These are phyloP conservation scores for Chamaenerion angustifolium DNA, from an alignment of 345 rosid species.

Conservation along the genomic window DNA sequence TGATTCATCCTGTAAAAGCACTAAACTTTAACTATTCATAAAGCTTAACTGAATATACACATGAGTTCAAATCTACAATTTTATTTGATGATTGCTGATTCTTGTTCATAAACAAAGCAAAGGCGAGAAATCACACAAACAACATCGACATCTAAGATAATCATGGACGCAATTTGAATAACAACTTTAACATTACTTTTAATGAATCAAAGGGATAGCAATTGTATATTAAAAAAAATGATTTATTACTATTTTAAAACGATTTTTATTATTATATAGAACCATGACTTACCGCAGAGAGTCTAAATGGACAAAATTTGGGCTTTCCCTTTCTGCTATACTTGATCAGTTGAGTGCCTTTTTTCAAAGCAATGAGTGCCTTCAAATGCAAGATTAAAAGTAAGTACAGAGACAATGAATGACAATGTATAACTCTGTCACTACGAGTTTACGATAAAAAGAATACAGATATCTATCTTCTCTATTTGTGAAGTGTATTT, in stretches of 20 bases:
- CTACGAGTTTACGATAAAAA: not conserved
- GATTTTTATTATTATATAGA: too few relatives aligned
- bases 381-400: slow-evolving; percentile 18
- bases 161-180: too few relatives aligned
- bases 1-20: slow-evolving; percentile 71
- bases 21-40: slow-evolving; percentile 29
- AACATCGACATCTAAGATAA: too few relatives aligned
- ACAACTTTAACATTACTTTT: too few relatives aligned
- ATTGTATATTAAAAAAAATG: too few relatives aligned
- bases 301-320: slow-evolving; percentile 72
- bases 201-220: too few relatives aligned
- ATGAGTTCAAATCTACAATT: not conserved
- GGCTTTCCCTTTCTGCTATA: slow-evolving; percentile 92
- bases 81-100: too few relatives aligned
- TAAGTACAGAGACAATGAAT: not conserved
- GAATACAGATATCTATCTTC: too few relatives aligned
- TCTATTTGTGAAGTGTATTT: too few relatives aligned
- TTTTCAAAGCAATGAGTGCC: slow-evolving; percentile 74
- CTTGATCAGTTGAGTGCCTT: slow-evolving; percentile 77
- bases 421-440: not conserved
- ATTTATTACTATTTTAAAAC: too few relatives aligned
- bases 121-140: too few relatives aligned
- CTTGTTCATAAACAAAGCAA: too few relatives aligned
- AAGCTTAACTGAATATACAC: slow-evolving; percentile 10
- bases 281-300: slow-evolving; percentile 39